Base-by-base conservation (phyloP, 345 rosid genomes). In the Linum usitatissimum region DNA sequence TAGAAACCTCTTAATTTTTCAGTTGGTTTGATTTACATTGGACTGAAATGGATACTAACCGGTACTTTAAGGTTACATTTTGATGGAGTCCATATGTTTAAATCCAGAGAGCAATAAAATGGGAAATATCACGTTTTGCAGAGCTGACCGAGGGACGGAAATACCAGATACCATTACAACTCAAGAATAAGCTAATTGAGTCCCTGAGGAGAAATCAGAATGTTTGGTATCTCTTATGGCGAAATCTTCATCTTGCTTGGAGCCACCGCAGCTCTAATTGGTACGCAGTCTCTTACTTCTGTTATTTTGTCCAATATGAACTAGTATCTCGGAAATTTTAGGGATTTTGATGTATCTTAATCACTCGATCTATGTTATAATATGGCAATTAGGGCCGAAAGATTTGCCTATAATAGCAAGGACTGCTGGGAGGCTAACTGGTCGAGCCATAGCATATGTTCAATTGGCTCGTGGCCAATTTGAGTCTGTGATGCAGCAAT, bases 391-490 rank as follows among this genome's bases (percentile, higher is more conserved):
- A 86, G 96, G 96, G 17, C 83, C 96, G 2, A 92, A 89, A 77
- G 98, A 89, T 77, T 86, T 92, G 42, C 88, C 90, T 1, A 68
- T 68, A 23, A 73, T 92, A 3, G 91, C 95, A 0, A 85, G 91
- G 78, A 81, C 85, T 9, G 89, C 78, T 2, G 98, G 98, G 40
- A 79, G 86, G 70, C 76, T 89, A 51, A 79, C 86, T 3, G 98
- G 95, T 59, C 75, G 91, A 62, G 87, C 96, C 19, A 77, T 87
- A 49, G 93, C 93, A 0, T 90, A 85, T 49, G 91, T 90, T 34
- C 95, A 85, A 57, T 57, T 87, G 74, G 93, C 93, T 60, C 95
- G 97, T 73, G 86, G 92, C n/a, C 97, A 90, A 45, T 80, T 90
- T 12, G 90, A 87, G 23, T 76, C 71, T 68, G 82, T 83, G 55